Evolutionary conservation across 2,329 filamentous ascomycete species (phyloP).

Genomic region (Ampelomyces quisqualis): DNA sequence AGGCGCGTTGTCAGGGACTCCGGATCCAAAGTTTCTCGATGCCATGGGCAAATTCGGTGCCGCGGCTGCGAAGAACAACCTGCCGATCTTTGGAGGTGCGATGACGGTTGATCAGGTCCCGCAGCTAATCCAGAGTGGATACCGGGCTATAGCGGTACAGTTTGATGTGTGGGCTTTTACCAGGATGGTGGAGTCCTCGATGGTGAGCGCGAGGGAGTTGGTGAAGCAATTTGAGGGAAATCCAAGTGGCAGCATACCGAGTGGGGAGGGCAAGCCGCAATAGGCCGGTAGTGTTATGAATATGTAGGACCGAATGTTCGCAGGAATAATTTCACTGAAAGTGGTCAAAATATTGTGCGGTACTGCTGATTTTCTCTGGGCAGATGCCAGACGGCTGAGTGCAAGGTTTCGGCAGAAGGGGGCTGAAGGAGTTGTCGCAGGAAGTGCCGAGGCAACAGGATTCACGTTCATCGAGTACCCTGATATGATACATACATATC

Average conservation of each 20-base stretch:
- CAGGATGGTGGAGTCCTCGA: slow-evolving; percentile 15
- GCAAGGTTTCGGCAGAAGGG: no score
- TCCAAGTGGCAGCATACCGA: slow-evolving; percentile 6
- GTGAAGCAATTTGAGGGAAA: slow-evolving; percentile 20
- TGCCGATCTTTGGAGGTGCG: slow-evolving; percentile 27
- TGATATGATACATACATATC: no score
- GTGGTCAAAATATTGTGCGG: no score
- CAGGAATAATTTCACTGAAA: no score
- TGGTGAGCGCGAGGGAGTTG: slow-evolving; percentile 19
- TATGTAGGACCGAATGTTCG: no score
- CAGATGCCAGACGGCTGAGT: no score
- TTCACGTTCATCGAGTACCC: no score
- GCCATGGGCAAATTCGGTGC: slow-evolving; percentile 23
- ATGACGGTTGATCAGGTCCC: slow-evolving; percentile 21
- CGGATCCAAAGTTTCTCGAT: slow-evolving; percentile 19
- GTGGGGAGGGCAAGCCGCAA: slow-evolving; percentile 3
- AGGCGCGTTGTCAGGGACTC: slow-evolving; percentile 14
- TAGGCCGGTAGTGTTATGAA: no score
- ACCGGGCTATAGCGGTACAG: slow-evolving; percentile 22
- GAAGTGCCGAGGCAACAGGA: no score
- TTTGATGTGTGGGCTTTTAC: slow-evolving; percentile 30
- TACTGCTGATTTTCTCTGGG: no score
- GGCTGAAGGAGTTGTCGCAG: no score
- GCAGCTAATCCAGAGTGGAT: slow-evolving; percentile 23
- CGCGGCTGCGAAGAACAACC: slow-evolving; percentile 22